Evolutionary conservation across 2,329 filamentous ascomycete genomes (phyloP).

Genomic region (Dothiorella sarmentorum): DNA sequence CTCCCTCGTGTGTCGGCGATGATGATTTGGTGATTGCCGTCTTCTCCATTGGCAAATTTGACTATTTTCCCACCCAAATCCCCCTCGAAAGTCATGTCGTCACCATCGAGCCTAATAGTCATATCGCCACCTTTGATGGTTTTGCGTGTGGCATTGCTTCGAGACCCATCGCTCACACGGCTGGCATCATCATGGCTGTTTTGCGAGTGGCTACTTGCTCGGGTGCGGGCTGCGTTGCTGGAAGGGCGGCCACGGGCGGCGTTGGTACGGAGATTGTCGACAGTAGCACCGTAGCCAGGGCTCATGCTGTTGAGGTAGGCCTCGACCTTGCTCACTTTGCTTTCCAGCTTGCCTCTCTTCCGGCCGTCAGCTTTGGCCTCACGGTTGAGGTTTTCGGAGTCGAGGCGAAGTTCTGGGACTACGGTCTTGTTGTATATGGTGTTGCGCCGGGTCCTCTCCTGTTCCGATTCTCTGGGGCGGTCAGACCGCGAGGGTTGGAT

Average conservation of each 20-base stretch:
- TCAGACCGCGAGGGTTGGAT: conserved; percentile 2
- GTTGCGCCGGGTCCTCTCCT: conserved; percentile 4
- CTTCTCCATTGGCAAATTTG: conserved; percentile 3
- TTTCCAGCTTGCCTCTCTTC: conserved; percentile 2
- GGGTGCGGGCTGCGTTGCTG: conserved; percentile 2
- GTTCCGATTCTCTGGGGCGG: background rate
- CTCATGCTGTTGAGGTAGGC: background rate
- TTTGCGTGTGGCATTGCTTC: conserved; percentile 5
- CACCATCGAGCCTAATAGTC: background rate
- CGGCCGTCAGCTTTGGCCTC: background rate
- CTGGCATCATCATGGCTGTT: conserved; percentile 3
- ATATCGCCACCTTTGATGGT: background rate
- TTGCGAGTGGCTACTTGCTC: background rate
- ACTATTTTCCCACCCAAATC: conserved; percentile 1
- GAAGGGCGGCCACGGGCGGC: background rate
- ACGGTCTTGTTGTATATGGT: conserved; percentile 12
- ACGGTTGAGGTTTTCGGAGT: background rate
- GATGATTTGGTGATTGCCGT: conserved; percentile 8
- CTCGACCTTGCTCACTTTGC: conserved; percentile 1
- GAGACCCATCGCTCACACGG: conserved; percentile 10
- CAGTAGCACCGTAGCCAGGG: background rate
- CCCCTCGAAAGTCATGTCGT: conserved; percentile 7
- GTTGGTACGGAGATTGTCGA: conserved; percentile 10
- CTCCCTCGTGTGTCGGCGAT: conserved; percentile 2
- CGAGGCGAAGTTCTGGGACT: background rate